phyloP scores from a whole-genome alignment of 768 basidiomycete genomes.

The Austroboletus festivus region DNA sequence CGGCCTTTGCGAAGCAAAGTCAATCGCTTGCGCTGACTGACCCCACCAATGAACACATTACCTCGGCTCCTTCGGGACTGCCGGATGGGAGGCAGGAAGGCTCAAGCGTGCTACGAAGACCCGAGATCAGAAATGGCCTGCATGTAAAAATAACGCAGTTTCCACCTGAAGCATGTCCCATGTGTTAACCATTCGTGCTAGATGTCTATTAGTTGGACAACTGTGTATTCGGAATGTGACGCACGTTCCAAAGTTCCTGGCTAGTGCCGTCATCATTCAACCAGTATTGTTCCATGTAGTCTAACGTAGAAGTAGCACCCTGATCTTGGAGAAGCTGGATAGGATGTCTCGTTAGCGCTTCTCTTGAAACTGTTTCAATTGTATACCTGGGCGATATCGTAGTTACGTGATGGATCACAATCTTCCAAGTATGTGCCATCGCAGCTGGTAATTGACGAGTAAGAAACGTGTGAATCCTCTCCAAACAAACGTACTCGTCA shows the following conservation, averaged over 20 bases:
- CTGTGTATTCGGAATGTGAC: constrained; percentile 10
- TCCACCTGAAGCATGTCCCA: constrained; percentile 48
- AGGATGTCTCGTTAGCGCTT: neutral
- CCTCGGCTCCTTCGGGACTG: constrained; percentile 61
- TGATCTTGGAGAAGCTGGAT: constrained; percentile 53
- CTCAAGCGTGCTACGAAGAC: constrained; percentile 49
- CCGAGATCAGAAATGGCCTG: neutral
- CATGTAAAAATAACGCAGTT: neutral
- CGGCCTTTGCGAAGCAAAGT: constrained; percentile 43
- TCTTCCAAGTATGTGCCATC: constrained; percentile 40
- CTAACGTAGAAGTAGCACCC: constrained; percentile 55
- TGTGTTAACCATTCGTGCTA: constrained; percentile 73
- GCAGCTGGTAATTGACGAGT: constrained; percentile 41
- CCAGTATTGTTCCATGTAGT: constrained; percentile 64
- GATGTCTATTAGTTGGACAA: constrained; percentile 3
- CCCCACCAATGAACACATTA: constrained; percentile 13
- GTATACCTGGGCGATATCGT: constrained; percentile 42
- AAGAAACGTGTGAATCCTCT: neutral
- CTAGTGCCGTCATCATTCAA: constrained; percentile 56
- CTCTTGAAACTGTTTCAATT: neutral
- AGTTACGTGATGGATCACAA: constrained; percentile 43
- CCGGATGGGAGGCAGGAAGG: constrained; percentile 56
- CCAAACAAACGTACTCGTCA: constrained; percentile 44
- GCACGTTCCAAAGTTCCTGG: constrained; percentile 68
- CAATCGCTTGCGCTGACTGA: neutral